Evolutionary conservation across 2,329 filamentous ascomycete species (phyloP), one percentile per base, ranked within the genome.

Genomic region (Paracoccidioides lutzii): DNA sequence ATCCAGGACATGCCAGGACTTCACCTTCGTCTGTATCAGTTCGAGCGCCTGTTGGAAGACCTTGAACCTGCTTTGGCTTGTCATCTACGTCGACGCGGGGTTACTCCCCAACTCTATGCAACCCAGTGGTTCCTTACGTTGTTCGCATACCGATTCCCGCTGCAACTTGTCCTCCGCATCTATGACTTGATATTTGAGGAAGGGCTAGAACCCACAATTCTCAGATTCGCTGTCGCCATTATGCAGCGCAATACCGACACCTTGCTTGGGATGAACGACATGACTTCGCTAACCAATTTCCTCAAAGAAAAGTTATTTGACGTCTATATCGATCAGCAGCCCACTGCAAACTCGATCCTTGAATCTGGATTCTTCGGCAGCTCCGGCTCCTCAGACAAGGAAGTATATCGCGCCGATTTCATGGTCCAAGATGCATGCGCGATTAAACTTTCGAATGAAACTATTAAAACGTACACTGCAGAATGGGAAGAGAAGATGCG

Each of bases 51-150:
- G 22, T 76, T 98, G 33, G 93, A 98, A 72, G 93, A 98, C 64
- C 78, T 91, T 45, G 91, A 98, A 67, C 93, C 94, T 2, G 90
- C 90, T 2, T 76, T 98, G 5, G 96, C 95, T 72, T 96, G 91
- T 68, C 93, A 98, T 70, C 81, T 98, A 55, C 87, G 88, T 65
- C 84, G 93, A 57, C 83, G 87, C 55, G 85, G 88, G 61, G 93
- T 98, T 55, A 87, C 87, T 7, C 87, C 93, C 0, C 89, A 95
- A 66, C 78, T 98, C 7, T 98, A 98, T 68, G 93, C 93, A 46
- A 98, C 93, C 0, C 93, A 98, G 70, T 98, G 93, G 93, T 98
- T 98, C 72, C 79, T 98, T 52, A 98, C 93, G 0, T 78, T 98
- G n/a, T 98, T 98, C 67, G 90, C 91, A 37, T 98, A 98, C 70